A percentile compares a stretch with the other conserved stretches of the same genome.
phyloP scores from a whole-genome alignment of 495 filamentous ascomycete species.

The Penicillium steckii region DNA sequence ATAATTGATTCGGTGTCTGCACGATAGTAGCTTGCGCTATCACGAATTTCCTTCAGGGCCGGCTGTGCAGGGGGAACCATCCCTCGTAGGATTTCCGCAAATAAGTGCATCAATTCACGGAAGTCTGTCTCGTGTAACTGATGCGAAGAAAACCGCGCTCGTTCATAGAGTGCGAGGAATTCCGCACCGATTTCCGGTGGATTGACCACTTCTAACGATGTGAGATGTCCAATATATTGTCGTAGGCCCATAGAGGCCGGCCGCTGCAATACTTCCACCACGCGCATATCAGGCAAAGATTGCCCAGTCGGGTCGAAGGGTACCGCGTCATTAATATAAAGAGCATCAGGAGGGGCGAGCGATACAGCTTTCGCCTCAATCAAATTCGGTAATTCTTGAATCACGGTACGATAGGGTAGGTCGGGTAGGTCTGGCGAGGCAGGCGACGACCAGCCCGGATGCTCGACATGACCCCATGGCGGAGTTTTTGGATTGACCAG shows the following conservation, averaged over 20 bases:
- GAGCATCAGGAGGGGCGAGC: constrained; percentile 65
- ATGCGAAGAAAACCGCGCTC: constrained; percentile 71
- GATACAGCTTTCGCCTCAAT: constrained; percentile 92
- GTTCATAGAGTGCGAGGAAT: constrained; percentile 79
- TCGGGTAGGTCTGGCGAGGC: constrained; percentile 69
- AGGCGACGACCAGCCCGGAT: constrained; percentile 88
- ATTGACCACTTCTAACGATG: constrained; percentile 60
- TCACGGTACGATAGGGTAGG: constrained; percentile 76
- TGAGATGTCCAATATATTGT: constrained; percentile 75
- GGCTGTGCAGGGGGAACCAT: constrained; percentile 65
- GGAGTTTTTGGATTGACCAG: constrained; percentile 40
- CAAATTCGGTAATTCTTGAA: constrained; percentile 83
- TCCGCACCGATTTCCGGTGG: constrained; percentile 52
- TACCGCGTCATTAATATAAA: constrained; percentile 13
- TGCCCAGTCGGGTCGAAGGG: constrained; percentile 34
- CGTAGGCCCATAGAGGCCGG: constrained; percentile 72
- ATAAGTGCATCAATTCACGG: constrained; percentile 79
- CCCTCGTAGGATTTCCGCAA: constrained; percentile 73
- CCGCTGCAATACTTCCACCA: constrained; percentile 69
- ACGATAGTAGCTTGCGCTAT: constrained; percentile 26
- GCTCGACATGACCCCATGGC: constrained; percentile 77
- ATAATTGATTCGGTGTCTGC: constrained; percentile 40
- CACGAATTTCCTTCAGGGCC: constrained; percentile 41
- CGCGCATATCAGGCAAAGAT: constrained; percentile 54
- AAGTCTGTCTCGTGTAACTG: constrained; percentile 67